These are phyloP conservation scores for Suillus placidus DNA, from an alignment of 768 basidiomycete species.

Conservation along the genomic window DNA sequence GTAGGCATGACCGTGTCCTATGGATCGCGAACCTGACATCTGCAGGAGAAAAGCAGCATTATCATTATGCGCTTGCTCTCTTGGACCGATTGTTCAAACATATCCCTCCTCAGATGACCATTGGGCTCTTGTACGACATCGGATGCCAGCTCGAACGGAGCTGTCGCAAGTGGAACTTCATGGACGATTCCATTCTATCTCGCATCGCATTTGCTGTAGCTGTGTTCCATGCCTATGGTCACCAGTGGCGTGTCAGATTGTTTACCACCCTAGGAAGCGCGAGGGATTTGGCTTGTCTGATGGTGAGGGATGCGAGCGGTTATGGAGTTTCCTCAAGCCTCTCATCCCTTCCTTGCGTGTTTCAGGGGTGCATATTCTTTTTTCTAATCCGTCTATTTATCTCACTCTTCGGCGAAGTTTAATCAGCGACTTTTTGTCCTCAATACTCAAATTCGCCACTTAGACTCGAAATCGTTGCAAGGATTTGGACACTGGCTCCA, in stretches of 20 bases:
- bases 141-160: conserved; percentile 23
- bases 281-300: conserved; percentile 23
- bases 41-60: conserved; percentile 25
- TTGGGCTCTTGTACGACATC: conserved; percentile 29
- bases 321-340: conserved; percentile 26
- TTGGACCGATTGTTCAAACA: conserved; percentile 21
- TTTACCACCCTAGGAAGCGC: conserved; percentile 37
- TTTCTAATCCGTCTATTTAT: neutral
- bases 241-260: conserved; percentile 38
- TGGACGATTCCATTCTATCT: conserved; percentile 14
- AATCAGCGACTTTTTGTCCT: conserved; percentile 31
- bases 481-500: conserved; percentile 21
- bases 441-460: conserved; percentile 27
- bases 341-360: conserved; percentile 24
- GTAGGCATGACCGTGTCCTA: neutral
- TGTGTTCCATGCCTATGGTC: conserved; percentile 40
- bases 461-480: conserved; percentile 15
- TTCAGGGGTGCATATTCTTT: conserved; percentile 20
- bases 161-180: conserved; percentile 4
- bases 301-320: conserved; percentile 12
- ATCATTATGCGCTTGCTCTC: conserved; percentile 25
- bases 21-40: conserved; percentile 22
- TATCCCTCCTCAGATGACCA: conserved; percentile 17
- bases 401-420: conserved; percentile 25
- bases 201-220: conserved; percentile 31